phyloP scores from a whole-genome alignment of 2,329 filamentous ascomycete species.

The Ophiostoma novo-ulmi region DNA sequence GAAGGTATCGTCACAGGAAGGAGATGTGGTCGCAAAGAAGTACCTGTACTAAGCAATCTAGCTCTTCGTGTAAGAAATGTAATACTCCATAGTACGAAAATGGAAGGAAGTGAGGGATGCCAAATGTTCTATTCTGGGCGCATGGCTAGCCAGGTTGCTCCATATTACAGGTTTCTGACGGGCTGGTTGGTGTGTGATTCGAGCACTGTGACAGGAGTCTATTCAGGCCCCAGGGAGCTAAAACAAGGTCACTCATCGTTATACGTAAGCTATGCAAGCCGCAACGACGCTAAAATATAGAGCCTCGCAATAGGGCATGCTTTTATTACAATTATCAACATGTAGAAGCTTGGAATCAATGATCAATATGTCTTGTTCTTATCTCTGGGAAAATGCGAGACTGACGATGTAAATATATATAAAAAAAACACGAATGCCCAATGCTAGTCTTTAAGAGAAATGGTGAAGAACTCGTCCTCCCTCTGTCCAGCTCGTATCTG shows the following conservation, averaged over 20 bases:
- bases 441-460: background rate
- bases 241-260: slow-evolving; percentile 4
- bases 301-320: background rate
- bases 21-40: background rate
- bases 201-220: slow-evolving; percentile 1
- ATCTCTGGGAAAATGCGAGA: background rate
- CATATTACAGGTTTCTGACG: background rate
- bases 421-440: background rate
- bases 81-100: background rate
- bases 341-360: background rate
- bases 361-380: background rate
- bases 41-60: background rate
- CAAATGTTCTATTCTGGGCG: background rate
- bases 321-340: background rate
- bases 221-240: slow-evolving; percentile 1
- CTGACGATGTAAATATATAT: background rate
- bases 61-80: background rate
- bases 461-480: background rate
- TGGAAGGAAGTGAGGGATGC: background rate
- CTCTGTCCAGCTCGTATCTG: background rate
- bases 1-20: background rate
- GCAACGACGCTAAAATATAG: background rate
- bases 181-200: slow-evolving; percentile 3
- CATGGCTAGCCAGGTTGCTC: background rate
- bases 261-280: slow-evolving; percentile 2